Evolutionary conservation across 2,329 filamentous ascomycete species (phyloP).

Genomic region (Trichophyton equinum): DNA sequence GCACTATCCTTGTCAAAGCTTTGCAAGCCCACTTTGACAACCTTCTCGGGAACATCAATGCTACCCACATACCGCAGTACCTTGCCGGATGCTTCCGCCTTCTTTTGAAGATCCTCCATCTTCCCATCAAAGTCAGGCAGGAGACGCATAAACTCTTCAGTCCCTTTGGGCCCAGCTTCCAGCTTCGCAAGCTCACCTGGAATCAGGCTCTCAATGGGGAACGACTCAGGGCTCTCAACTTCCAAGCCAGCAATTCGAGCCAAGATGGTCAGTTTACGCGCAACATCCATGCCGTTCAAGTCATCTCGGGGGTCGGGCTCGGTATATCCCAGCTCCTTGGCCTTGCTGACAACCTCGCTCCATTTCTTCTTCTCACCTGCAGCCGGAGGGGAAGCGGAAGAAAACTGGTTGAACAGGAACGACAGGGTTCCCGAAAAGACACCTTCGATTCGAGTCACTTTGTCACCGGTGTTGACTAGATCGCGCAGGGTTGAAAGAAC

Average conservation of each 20-base stretch:
- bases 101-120: constrained; percentile 79
- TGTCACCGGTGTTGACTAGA: constrained; percentile 84
- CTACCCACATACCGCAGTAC: constrained; percentile 90
- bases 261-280: constrained; percentile 90
- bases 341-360: constrained; percentile 82
- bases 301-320: constrained; percentile 80
- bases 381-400: constrained; percentile 51
- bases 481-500: constrained; percentile 90
- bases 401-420: constrained; percentile 96
- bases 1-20: constrained; percentile 78
- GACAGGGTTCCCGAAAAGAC: constrained; percentile 97
- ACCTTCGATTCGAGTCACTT: constrained; percentile 84
- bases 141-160: constrained; percentile 72
- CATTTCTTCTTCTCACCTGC: constrained; percentile 49
- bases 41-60: constrained; percentile 67
- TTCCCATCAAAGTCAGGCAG: constrained; percentile 72
- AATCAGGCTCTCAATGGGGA: constrained; percentile 89
- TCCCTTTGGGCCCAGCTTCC: constrained; percentile 41
- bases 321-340: constrained; percentile 85
- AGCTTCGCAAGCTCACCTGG: constrained; percentile 71
- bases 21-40: constrained; percentile 85
- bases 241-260: constrained; percentile 72
- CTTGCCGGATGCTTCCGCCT: constrained; percentile 76
- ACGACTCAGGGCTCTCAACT: constrained; percentile 71
- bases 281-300: constrained; percentile 77